phyloP scores from a whole-genome alignment of 345 rosid genomes.

The Anastatica hierochuntica region DNA sequence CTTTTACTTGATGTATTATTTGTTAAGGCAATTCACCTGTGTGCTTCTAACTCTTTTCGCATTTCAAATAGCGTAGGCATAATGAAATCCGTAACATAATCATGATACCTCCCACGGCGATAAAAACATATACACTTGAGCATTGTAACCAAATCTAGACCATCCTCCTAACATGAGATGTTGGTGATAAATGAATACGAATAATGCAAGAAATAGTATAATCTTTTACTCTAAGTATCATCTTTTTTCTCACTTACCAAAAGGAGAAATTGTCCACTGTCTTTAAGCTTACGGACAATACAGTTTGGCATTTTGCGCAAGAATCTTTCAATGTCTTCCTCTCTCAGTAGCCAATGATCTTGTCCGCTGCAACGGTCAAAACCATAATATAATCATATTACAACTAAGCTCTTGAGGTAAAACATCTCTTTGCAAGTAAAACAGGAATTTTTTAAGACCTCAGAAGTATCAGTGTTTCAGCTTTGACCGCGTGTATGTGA shows the following conservation, averaged over 20 bases:
- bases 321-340: conserved; percentile 52
- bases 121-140: conserved; percentile 40
- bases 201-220: no score
- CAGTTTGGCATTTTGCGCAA: conserved; percentile 30
- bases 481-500: conserved; percentile 44
- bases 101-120: conserved; percentile 39
- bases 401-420: neutral
- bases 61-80: conserved; percentile 42
- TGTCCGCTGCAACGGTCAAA: conserved; percentile 43
- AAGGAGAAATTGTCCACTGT: conserved; percentile 68
- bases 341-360: conserved; percentile 56
- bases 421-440: neutral
- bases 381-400: neutral
- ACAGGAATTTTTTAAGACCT: conserved; percentile 32
- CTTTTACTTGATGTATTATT: no score
- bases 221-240: no score
- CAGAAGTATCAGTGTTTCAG: conserved; percentile 44
- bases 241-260: conserved; percentile 54
- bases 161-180: conserved; percentile 40
- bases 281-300: conserved; percentile 40
- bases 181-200: neutral
- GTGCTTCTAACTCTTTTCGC: conserved; percentile 24
- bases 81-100: conserved; percentile 40
- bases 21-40: no score
- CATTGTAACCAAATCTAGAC: conserved; percentile 33